phyloP scores from a whole-genome alignment of 148 eudicot genomes.

The Cornus controversa region DNA sequence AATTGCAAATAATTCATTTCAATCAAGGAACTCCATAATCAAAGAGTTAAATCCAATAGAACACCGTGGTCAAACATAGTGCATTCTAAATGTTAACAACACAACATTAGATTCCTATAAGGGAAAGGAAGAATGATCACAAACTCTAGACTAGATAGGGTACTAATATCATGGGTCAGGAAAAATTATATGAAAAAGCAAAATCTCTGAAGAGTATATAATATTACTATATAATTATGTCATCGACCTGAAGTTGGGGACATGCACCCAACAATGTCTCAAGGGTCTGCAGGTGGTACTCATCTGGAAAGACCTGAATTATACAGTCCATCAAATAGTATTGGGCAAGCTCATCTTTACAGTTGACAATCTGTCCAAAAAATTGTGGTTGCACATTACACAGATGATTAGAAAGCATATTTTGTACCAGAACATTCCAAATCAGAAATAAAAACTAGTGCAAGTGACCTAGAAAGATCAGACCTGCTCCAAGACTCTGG shows the following conservation, averaged over 20 bases:
- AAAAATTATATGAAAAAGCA: not conserved
- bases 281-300: slow-evolving; percentile 96
- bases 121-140: not conserved
- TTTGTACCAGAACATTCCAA: not conserved
- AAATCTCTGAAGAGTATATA: not conserved
- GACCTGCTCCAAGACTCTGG: slow-evolving; percentile 96
- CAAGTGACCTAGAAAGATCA: slow-evolving; percentile 14
- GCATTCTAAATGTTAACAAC: not conserved
- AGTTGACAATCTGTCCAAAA: slow-evolving; percentile 72
- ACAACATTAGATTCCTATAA: not conserved
- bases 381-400: not conserved
- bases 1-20: not conserved
- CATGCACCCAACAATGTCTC: slow-evolving; percentile 86
- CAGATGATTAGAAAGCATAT: not conserved
- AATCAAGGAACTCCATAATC: not conserved
- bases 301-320: slow-evolving; percentile 98
- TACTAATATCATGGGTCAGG: not conserved
- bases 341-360: slow-evolving; percentile 93
- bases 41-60: not conserved
- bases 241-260: slow-evolving; percentile 89
- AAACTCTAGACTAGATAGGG: not conserved
- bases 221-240: not conserved
- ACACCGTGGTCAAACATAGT: not conserved
- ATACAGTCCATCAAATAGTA: slow-evolving; percentile 96
- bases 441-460: not conserved